phyloP scores from a whole-genome alignment of 1,139 yeast species.

The Casaregolazyma lundiana region DNA sequence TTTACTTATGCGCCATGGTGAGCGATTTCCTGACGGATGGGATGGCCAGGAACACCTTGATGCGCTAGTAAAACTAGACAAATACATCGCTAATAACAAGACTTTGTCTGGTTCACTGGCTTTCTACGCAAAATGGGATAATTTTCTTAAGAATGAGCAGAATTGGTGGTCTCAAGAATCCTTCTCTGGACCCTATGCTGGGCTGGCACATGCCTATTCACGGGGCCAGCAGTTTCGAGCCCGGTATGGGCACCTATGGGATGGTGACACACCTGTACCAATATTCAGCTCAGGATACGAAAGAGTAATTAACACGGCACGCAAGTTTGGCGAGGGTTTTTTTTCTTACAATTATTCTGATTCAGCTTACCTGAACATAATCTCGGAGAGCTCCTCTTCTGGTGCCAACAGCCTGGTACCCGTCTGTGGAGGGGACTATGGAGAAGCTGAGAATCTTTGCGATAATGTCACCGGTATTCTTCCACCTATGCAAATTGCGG shows the following conservation, averaged over 20 bases:
- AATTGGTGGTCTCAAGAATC: conserved; percentile 29
- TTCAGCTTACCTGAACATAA: conserved; percentile 34
- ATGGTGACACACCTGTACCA: conserved; percentile 32
- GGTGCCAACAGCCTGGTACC: conserved; percentile 44
- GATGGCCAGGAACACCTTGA: conserved; percentile 19
- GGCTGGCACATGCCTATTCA: conserved; percentile 29
- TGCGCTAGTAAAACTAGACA: conserved; percentile 17
- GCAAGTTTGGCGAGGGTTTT: conserved; percentile 41
- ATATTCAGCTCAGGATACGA: conserved; percentile 39
- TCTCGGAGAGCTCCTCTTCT: conserved; percentile 34
- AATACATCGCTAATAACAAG: conserved; percentile 17
- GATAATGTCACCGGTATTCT: conserved; percentile 8
- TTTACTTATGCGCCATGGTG: conserved; percentile 64
- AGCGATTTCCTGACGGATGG: conserved; percentile 49
- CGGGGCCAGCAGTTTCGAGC: conserved; percentile 34
- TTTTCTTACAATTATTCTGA: conserved; percentile 36
- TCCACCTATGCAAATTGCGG: conserved; percentile 36
- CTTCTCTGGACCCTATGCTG: conserved; percentile 35
- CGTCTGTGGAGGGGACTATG: conserved; percentile 19
- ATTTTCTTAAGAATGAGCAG: conserved; percentile 29
- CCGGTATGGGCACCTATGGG: conserved; percentile 37
- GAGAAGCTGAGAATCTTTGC: conserved; percentile 6
- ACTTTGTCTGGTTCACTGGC: conserved; percentile 34
- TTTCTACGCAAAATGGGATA: conserved; percentile 37
- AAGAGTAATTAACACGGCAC: conserved; percentile 39